Evolutionary conservation across 345 rosid species (phyloP).

Genomic region (Zanthoxylum bungeanum): DNA sequence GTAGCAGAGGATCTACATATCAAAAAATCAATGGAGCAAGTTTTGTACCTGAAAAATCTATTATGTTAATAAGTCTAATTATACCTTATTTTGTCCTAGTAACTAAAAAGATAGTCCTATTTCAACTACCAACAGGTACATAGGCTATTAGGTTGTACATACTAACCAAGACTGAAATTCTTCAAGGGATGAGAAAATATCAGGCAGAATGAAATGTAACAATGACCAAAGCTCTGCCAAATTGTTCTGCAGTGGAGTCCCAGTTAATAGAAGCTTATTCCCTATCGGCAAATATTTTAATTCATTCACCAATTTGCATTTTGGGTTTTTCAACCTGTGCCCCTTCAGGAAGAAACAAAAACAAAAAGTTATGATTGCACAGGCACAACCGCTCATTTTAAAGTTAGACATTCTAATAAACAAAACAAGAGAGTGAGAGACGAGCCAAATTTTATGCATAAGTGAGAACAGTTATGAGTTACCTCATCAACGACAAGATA

Average conservation of each 20-base stretch:
- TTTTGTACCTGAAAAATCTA: not conserved
- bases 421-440: not conserved
- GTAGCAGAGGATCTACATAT: not conserved
- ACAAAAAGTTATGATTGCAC: constrained; percentile 11
- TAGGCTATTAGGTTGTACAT: not conserved
- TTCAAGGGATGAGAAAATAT: constrained; percentile 84
- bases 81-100: not conserved
- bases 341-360: constrained; percentile 47
- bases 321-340: constrained; percentile 85
- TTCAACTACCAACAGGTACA: not conserved
- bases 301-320: constrained; percentile 77
- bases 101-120: not conserved
- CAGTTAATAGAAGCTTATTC: constrained; percentile 88
- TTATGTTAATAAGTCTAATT: not conserved
- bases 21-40: not conserved
- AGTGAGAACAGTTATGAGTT: constrained; percentile 17
- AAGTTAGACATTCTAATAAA: not conserved
- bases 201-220: constrained; percentile 89
- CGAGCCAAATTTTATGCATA: not conserved
- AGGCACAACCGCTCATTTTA: not conserved
- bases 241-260: constrained; percentile 96
- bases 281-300: constrained; percentile 48
- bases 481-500: constrained; percentile 97
- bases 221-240: constrained; percentile 97
- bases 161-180: constrained; percentile 95